phyloP scores from a whole-genome alignment of 164 flowering plant genomes.

The Aristolochia californica region DNA sequence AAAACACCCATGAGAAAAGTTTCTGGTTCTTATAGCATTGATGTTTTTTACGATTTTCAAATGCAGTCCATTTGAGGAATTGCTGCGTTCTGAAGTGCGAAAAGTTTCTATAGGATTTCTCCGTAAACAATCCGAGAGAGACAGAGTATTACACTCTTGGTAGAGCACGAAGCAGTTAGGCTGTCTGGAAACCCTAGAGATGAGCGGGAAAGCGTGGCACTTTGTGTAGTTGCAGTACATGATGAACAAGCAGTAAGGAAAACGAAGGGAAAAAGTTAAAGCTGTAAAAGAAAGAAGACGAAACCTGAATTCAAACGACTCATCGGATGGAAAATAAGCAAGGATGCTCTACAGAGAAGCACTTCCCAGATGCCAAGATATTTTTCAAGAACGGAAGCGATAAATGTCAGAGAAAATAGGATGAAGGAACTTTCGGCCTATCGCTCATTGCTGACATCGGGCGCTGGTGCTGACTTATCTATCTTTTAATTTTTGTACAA shows the following conservation, averaged over 20 bases:
- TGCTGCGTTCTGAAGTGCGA: constrained; percentile 8
- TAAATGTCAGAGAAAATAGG: too few relatives aligned
- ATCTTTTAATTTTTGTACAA: too few relatives aligned
- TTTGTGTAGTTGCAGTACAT: constrained; percentile 45
- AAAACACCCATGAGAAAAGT: constrained; percentile 14
- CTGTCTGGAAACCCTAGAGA: constrained; percentile 36
- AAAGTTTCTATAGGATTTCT: constrained; percentile 8
- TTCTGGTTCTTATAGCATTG: constrained; percentile 11
- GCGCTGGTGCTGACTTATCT: too few relatives aligned
- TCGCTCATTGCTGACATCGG: too few relatives aligned
- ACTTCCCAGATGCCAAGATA: too few relatives aligned
- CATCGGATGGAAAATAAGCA: too few relatives aligned
- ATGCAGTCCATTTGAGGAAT: constrained; percentile 18
- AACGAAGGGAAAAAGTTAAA: not conserved
- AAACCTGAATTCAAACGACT: too few relatives aligned
- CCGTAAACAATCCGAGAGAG: constrained; percentile 18
- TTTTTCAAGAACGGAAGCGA: too few relatives aligned
- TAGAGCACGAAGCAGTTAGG: constrained; percentile 20
- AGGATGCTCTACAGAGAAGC: too few relatives aligned
- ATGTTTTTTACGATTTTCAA: constrained; percentile 9
- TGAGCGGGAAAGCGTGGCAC: constrained; percentile 34
- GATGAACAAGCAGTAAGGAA: not conserved
- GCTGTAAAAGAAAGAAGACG: not conserved
- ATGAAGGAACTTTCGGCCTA: too few relatives aligned
- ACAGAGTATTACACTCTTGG: constrained; percentile 15